Evolutionary conservation across 139 green algal genomes (phyloP), one percentile per base, ranked within the genome.

Genomic region (Pleodorina starrii): DNA sequence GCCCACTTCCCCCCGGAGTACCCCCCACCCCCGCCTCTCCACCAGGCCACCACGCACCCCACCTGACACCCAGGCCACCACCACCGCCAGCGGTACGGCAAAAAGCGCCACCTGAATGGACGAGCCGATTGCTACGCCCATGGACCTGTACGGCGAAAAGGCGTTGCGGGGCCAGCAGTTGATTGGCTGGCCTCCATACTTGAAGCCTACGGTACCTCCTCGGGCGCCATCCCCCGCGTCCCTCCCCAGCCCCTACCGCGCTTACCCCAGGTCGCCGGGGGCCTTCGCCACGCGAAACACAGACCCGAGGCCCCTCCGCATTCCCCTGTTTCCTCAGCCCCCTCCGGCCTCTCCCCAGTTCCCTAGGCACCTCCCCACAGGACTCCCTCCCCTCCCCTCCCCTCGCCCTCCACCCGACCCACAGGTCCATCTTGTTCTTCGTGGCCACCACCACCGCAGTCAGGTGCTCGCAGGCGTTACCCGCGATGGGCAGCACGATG

Each of bases 401-500:
- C 68, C 68, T 25, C 66, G 66, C 9, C 29, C 35, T 36, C 72
- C 40, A 54, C 17, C n/a, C 9, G 29, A 59, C 79, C 54, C 66
- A 88, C 40, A 98, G 91, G 90, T 98, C 96, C 96, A 99, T 98
- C 91, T 98, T 98, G 92, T 98, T 94, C 91, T 98, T 98, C 29
- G 95, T 92, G 9, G 96, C 96, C 42, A 98, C 82, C 25, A 88
- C 54, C 36, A 88, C 82, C n/a, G 82, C 82, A 3, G 82, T 88
- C 82, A 88, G 79, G 82, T 88, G 82, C 92, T 98, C 97, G 60
- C 94, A 97, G 17, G 96, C 96, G 59, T 99, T 99, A 90, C 96
- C 96, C 9, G 96, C 96, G 40, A 98, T 97, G 35, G 97, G 97
- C 81, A 98, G 79, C 29, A 93, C 48, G 48, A 93, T 89, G 71